Percentiles rank a stretch among this genome's conserved stretches.
Conservation (phyloP, 1,284 basidiomycete genomes). For the Cronartium quercuum region DNA sequence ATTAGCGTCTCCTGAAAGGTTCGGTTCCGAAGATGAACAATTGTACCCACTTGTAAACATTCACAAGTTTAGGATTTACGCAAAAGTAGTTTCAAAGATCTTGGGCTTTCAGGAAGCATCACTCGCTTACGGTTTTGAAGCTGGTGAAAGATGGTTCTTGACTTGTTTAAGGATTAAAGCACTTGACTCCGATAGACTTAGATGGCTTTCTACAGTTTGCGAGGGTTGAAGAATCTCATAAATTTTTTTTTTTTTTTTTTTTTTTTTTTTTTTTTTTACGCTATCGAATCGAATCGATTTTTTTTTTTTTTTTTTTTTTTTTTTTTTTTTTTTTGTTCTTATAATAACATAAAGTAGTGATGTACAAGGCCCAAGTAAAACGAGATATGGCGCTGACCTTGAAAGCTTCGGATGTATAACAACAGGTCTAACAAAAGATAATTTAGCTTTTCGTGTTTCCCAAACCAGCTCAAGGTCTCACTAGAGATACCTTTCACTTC, state of each 20-base stretch:
- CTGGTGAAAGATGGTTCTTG: conserved; percentile 67
- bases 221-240: conserved; percentile 40
- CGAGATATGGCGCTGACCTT: too few relatives aligned
- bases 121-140: conserved; percentile 59
- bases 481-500: too few relatives aligned
- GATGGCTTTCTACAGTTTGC: conserved; percentile 39
- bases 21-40: conserved; percentile 51
- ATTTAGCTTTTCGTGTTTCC: too few relatives aligned
- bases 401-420: too few relatives aligned
- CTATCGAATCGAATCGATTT: too few relatives aligned
- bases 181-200: conserved; percentile 46
- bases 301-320: too few relatives aligned
- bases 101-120: conserved; percentile 74
- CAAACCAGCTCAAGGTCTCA: too few relatives aligned
- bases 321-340: background rate
- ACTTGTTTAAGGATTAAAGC: conserved; percentile 65
- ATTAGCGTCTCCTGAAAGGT: conserved; percentile 67
- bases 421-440: too few relatives aligned
- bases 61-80: conserved; percentile 74
- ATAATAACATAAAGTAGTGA: too few relatives aligned
- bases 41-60: conserved; percentile 79
- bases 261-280: too few relatives aligned
- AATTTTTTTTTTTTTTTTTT: too few relatives aligned
- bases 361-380: too few relatives aligned
- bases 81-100: conserved; percentile 66